Evolutionary conservation across 495 filamentous ascomycete genomes (phyloP).

Genomic region (Elaphomyces granulatus): DNA sequence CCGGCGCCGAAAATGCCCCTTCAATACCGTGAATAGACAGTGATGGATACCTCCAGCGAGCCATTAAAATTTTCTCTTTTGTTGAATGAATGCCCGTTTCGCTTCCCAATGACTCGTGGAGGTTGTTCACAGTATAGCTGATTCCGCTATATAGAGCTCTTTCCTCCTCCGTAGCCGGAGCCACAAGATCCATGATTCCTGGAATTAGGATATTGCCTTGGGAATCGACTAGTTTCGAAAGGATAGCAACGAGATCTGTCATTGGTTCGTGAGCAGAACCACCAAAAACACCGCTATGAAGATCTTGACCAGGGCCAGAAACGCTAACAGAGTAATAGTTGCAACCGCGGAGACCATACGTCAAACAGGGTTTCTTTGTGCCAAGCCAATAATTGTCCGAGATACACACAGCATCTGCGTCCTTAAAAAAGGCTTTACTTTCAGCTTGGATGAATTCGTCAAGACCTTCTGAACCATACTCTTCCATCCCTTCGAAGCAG

Average conservation of each 20-base stretch:
- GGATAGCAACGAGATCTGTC: constrained; percentile 78
- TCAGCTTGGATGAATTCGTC: constrained; percentile 88
- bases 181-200: constrained; percentile 83
- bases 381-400: constrained; percentile 99
- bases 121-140: constrained; percentile 86
- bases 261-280: constrained; percentile 94
- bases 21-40: constrained; percentile 95
- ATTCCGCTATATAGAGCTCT: constrained; percentile 71
- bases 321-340: constrained; percentile 90
- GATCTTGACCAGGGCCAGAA: constrained; percentile 77
- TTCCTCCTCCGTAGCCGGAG: constrained; percentile 74
- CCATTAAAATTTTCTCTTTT: constrained; percentile 86
- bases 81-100: constrained; percentile 70
- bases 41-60: constrained; percentile 84
- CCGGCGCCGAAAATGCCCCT: constrained; percentile 83
- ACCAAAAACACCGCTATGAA: constrained; percentile 94
- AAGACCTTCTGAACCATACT: constrained; percentile 92
- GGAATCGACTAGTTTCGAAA: constrained; percentile 72
- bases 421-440: constrained; percentile 81
- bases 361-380: constrained; percentile 93
- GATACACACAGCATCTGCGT: constrained; percentile 93
- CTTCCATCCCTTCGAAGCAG: constrained; percentile 99
- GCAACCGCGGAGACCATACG: constrained; percentile 93
- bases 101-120: constrained; percentile 80
- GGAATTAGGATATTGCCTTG: constrained; percentile 81